These are phyloP conservation scores for Cyclotella baltica DNA, from an alignment of 108 stramenopile species.

Conservation along the genomic window DNA sequence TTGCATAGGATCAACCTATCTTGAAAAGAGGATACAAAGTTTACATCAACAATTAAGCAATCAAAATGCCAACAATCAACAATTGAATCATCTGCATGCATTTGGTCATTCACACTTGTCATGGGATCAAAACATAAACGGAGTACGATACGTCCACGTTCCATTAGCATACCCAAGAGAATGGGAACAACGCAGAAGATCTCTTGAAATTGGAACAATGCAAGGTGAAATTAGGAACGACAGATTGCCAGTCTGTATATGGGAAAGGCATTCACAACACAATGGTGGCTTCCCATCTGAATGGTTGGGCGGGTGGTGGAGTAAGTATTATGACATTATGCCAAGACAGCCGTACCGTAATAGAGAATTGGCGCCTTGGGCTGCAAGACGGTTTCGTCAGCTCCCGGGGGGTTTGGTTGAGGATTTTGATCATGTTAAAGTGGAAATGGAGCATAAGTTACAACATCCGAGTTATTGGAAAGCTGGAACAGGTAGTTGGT, in stretches of 20 bases:
- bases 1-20: constrained; percentile 36
- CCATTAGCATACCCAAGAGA: constrained; percentile 55
- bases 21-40: constrained; percentile 33
- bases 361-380: constrained; percentile 50
- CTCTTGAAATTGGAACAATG: constrained; percentile 53
- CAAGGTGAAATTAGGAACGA: constrained; percentile 20
- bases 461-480: constrained; percentile 17
- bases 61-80: not conserved
- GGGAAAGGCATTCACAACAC: not conserved
- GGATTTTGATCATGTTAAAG: constrained; percentile 39
- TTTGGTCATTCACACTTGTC: constrained; percentile 52
- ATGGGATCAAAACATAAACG: constrained; percentile 42
- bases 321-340: constrained; percentile 50
- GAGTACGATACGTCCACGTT: constrained; percentile 44
- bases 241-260: constrained; percentile 51
- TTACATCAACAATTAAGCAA: not conserved
- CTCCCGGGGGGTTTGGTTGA: constrained; percentile 25
- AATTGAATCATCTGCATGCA: constrained; percentile 32
- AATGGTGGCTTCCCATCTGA: constrained; percentile 34
- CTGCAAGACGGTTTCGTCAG: constrained; percentile 38
- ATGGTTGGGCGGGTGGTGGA: constrained; percentile 55
- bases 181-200: constrained; percentile 47
- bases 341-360: constrained; percentile 38
- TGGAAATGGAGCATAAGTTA: constrained; percentile 23
- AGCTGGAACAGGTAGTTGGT: not conserved